Evolutionary conservation across 768 basidiomycete genomes (phyloP).

Genomic region (Termitomyces sp.): DNA sequence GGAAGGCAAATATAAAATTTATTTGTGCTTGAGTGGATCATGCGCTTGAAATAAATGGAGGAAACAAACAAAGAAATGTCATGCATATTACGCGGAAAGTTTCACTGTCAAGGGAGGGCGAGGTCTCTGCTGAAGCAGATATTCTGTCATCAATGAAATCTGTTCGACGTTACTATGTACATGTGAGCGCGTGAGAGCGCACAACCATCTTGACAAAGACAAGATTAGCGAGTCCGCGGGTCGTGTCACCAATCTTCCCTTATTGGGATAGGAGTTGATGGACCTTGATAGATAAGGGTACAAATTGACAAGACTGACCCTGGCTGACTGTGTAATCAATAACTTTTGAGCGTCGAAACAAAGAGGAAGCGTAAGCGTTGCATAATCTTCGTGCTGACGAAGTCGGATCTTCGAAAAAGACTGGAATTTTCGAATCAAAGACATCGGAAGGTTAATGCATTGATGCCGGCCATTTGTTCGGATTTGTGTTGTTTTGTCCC

Average conservation of each 20-base stretch:
- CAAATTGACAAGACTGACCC: not conserved
- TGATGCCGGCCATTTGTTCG: slow-evolving; percentile 4
- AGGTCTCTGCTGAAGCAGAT: not conserved
- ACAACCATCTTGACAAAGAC: slow-evolving; percentile 1
- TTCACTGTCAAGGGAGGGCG: not conserved
- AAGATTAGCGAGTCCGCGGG: not conserved
- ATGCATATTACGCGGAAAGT: not conserved
- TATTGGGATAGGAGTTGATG: not conserved
- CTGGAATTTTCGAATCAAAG: not conserved
- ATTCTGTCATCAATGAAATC: not conserved
- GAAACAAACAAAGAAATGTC: not conserved
- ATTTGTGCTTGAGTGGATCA: not conserved
- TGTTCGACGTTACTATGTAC: not conserved
- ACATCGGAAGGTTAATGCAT: not conserved
- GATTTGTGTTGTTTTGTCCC: slow-evolving; percentile 12
- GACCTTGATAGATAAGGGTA: not conserved
- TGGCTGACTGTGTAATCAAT: not conserved
- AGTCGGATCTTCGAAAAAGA: not conserved
- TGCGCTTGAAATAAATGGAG: not conserved
- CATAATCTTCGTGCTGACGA: not conserved
- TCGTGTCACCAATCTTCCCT: slow-evolving; percentile 6
- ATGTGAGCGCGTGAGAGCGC: slow-evolving; percentile 4
- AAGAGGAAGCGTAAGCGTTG: not conserved
- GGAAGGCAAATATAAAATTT: not conserved
- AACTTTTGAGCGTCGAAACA: not conserved